A percentile compares a stretch with the other conserved stretches of the same genome.
Evolutionary conservation across 306 rosid genomes (phyloP).

Genomic region (Castanea sativa): DNA sequence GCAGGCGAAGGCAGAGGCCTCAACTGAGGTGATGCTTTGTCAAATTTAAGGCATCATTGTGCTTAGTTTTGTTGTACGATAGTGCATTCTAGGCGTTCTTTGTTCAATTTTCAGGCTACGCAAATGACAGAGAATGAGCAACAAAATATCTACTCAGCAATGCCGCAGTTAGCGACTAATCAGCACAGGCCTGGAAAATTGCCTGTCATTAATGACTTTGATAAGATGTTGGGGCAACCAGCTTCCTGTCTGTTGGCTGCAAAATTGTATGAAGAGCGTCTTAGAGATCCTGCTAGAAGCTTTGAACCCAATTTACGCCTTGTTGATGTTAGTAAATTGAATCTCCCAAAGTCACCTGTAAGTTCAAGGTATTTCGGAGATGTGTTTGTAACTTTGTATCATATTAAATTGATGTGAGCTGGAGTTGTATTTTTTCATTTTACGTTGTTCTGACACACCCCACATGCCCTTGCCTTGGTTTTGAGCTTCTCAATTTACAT

Average conservation of each 20-base stretch:
- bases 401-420: background rate
- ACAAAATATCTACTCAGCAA: constrained; percentile 1
- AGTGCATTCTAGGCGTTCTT: background rate
- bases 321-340: constrained; percentile 10
- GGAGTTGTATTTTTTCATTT: constrained; percentile 1
- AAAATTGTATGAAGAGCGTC: background rate
- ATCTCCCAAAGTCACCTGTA: constrained; percentile 4
- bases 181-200: constrained; percentile 28
- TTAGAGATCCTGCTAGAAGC: constrained; percentile 5
- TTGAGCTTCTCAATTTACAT: background rate
- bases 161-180: constrained; percentile 18
- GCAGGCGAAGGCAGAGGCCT: constrained; percentile 22
- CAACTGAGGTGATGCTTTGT: constrained; percentile 20
- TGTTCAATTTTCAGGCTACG: constrained; percentile 36
- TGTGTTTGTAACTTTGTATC: constrained; percentile 1
- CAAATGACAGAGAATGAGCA: constrained; percentile 18
- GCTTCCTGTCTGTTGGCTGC: constrained; percentile 9
- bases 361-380: constrained; percentile 35
- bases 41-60: background rate
- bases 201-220: constrained; percentile 13
- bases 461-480: background rate
- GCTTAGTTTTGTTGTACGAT: background rate
- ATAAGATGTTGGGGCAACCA: constrained; percentile 15
- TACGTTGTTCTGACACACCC: background rate
- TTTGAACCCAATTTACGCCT: constrained; percentile 16